Conservation (phyloP, 192 early-diverging fungal species). For the Backusella tarrabulga region DNA sequence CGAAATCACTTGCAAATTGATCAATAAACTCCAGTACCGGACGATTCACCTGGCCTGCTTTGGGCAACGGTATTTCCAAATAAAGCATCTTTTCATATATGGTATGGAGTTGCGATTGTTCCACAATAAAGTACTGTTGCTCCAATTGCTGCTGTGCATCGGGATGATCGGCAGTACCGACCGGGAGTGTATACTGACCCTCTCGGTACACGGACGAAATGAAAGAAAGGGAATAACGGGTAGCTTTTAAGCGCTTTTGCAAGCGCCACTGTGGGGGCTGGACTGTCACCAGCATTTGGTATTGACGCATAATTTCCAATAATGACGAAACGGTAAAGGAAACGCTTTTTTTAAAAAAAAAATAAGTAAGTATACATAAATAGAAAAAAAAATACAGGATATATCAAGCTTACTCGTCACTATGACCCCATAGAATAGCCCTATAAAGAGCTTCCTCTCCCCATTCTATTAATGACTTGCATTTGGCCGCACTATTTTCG, state of each 20-base stretch:
- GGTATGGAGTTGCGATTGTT: slow-evolving; percentile 51
- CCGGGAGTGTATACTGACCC: slow-evolving; percentile 34
- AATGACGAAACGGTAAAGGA: slow-evolving; percentile 22
- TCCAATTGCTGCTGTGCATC: neutral
- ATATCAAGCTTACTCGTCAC: slow-evolving; percentile 34
- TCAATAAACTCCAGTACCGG: slow-evolving; percentile 64
- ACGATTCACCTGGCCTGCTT: slow-evolving; percentile 56
- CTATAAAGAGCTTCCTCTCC: slow-evolving; percentile 71
- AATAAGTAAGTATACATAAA: neutral
- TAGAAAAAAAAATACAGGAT: neutral
- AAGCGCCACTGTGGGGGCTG: slow-evolving; percentile 46
- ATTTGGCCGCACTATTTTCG: slow-evolving; percentile 30
- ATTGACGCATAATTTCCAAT: slow-evolving; percentile 32
- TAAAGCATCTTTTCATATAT: slow-evolving; percentile 62
- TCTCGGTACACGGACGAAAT: slow-evolving; percentile 36
- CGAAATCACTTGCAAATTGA: slow-evolving; percentile 58
- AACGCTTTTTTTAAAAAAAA: neutral
- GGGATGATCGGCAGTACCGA: neutral
- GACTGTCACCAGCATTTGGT: slow-evolving; percentile 39
- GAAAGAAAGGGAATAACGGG: slow-evolving; percentile 47
- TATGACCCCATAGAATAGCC: slow-evolving; percentile 47
- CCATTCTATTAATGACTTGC: slow-evolving; percentile 51
- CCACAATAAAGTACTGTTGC: slow-evolving; percentile 36
- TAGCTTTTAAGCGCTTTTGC: slow-evolving; percentile 51
- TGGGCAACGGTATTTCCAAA: slow-evolving; percentile 55